Evolutionary conservation across 2,329 filamentous ascomycete species (phyloP).

Genomic region (Ceratocystis diversiconidia): DNA sequence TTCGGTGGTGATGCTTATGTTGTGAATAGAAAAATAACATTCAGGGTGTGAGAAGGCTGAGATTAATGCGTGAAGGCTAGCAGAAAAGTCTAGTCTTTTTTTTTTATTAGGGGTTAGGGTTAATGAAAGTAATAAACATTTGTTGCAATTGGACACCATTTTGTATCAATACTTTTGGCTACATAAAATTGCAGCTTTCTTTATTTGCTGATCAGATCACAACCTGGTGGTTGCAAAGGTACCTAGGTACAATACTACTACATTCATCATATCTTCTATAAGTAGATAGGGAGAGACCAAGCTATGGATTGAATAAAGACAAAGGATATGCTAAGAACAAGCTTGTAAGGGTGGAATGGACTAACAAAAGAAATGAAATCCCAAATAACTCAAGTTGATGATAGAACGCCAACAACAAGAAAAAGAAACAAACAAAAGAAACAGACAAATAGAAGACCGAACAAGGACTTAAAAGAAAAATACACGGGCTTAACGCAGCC

Average conservation of each 20-base stretch:
- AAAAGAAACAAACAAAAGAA: not conserved
- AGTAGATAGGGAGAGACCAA: no score
- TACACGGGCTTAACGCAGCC: not conserved
- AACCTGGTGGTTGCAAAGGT: no score
- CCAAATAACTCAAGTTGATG: not conserved
- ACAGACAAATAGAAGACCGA: conserved; percentile 4
- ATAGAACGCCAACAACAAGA: not conserved
- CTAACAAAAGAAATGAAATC: not conserved
- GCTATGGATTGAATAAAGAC: not conserved
- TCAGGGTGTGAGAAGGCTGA: not conserved
- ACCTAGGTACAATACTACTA: no score
- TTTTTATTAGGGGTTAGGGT: no score
- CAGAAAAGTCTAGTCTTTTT: no score
- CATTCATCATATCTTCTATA: no score
- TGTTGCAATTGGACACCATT: no score
- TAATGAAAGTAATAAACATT: no score
- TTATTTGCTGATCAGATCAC: no score
- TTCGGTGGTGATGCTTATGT: no score
- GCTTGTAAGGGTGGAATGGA: not conserved
- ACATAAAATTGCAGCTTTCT: no score
- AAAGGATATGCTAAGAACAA: not conserved
- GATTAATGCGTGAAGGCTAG: not conserved
- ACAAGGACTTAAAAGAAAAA: not conserved
- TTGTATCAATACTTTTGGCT: no score
- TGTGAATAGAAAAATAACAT: not conserved